phyloP scores from a whole-genome alignment of 352 stramenopile genomes.

The Phytophthora idaei region DNA sequence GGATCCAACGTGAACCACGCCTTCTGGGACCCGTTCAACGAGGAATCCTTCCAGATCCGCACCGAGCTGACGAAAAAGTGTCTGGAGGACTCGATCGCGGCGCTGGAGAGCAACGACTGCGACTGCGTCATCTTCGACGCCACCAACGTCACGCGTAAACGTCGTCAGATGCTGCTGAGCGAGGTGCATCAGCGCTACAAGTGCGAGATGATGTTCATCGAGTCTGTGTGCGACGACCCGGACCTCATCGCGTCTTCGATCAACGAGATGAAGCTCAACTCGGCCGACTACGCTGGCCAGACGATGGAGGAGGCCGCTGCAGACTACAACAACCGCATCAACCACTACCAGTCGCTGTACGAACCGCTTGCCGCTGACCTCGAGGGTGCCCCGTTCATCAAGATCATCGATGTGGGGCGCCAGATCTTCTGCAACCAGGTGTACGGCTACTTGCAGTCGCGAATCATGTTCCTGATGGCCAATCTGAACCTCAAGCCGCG shows the following conservation, averaged over 20 bases:
- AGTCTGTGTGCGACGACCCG: conserved; percentile 77
- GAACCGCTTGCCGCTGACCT: conserved; percentile 59
- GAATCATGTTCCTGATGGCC: conserved; percentile 95
- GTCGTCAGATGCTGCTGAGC: conserved; percentile 61
- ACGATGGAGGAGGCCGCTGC: conserved; percentile 74
- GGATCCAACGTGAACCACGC: conserved; percentile 75
- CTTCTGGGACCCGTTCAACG: conserved; percentile 85
- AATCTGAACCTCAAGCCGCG: conserved; percentile 95
- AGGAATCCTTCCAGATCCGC: conserved; percentile 71
- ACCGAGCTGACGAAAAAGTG: conserved; percentile 71
- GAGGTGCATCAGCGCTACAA: conserved; percentile 67
- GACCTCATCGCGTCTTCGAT: conserved; percentile 81
- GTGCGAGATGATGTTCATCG: conserved; percentile 86
- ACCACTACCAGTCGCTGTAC: conserved; percentile 81
- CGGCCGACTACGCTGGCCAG: conserved; percentile 72
- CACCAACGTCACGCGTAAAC: conserved; percentile 81
- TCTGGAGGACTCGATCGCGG: conserved; percentile 71
- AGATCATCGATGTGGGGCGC: conserved; percentile 80
- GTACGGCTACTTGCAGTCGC: conserved; percentile 85
- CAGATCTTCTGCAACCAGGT: conserved; percentile 89
- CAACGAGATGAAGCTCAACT: conserved; percentile 88
- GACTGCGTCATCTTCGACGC: conserved; percentile 86
- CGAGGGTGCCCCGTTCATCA: conserved; percentile 77
- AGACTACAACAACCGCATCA: conserved; percentile 82
- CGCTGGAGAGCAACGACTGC: conserved; percentile 69